phyloP scores from a whole-genome alignment of 176 grass and related monocot genomes.

The maize (Zea mays) region DNA sequence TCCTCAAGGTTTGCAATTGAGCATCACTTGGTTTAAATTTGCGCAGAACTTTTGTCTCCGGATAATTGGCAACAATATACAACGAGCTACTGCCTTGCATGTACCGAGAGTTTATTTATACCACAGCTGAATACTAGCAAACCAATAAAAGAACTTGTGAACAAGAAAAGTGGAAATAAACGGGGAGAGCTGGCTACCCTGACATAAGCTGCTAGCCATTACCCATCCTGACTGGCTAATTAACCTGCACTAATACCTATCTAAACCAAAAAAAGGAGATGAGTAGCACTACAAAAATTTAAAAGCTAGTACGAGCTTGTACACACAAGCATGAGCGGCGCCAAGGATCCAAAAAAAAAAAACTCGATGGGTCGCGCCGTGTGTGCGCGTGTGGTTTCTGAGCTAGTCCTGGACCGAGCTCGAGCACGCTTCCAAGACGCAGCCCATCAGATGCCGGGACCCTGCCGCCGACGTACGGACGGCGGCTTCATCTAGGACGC shows the following conservation, averaged over 20 bases:
- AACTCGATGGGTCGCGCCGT: background rate
- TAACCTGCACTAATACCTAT: slow-evolving; percentile 2
- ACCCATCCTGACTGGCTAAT: slow-evolving; percentile 5
- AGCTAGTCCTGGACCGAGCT: background rate
- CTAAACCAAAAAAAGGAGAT: background rate
- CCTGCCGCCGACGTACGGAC: too few relatives aligned
- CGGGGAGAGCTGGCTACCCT: background rate
- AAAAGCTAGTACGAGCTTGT: slow-evolving; percentile 18
- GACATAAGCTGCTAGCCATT: background rate
- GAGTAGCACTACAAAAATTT: slow-evolving; percentile 47
- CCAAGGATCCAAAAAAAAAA: slow-evolving; percentile 6
- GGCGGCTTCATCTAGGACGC: background rate
- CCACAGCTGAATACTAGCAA: slow-evolving; percentile 39
- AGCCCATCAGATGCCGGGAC: too few relatives aligned
- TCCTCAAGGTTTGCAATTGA: background rate
- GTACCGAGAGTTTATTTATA: slow-evolving; percentile 35
- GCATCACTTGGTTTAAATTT: background rate
- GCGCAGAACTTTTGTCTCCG: background rate
- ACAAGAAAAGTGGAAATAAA: background rate
- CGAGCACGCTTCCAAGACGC: background rate
- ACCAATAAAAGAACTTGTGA: slow-evolving; percentile 36
- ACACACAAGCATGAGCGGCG: background rate
- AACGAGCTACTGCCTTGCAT: background rate
- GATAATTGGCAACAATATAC: background rate
- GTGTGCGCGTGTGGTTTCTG: background rate